Conservation (phyloP, 495 filamentous ascomycete species). For the Tuber calosporum region DNA sequence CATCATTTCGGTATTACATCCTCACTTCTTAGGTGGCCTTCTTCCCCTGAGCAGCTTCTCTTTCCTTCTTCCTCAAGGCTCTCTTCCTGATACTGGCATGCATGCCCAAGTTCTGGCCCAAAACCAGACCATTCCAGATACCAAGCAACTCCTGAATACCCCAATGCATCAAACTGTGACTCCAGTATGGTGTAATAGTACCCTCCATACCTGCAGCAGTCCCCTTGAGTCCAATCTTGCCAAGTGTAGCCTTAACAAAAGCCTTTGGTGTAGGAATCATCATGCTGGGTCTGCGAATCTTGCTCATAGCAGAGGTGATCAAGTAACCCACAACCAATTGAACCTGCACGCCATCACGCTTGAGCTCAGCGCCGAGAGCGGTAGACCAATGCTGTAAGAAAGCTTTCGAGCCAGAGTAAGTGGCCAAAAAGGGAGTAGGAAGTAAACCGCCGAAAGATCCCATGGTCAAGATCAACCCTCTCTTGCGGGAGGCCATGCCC, state of each 20-base stretch:
- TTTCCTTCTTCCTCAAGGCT: constrained; percentile 80
- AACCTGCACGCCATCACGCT: constrained; percentile 69
- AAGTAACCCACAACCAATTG: constrained; percentile 84
- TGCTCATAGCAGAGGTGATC: constrained; percentile 91
- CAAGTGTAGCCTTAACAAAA: constrained; percentile 72
- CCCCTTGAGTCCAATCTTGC: constrained; percentile 72
- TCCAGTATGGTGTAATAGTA: constrained; percentile 89
- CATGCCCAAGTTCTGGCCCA: constrained; percentile 66
- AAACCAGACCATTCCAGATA: constrained; percentile 54
- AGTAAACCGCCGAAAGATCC: constrained; percentile 86
- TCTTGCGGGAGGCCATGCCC: constrained; percentile 70
- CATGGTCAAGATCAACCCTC: constrained; percentile 92
- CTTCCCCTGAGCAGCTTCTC: constrained; percentile 50
- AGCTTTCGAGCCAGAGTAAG: constrained; percentile 95
- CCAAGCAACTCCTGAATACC: constrained; percentile 64
- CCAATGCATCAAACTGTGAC: constrained; percentile 84
- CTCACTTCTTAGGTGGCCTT: constrained; percentile 19
- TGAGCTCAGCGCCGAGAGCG: constrained; percentile 74
- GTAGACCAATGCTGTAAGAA: constrained; percentile 97
- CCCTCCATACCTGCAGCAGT: constrained; percentile 66
- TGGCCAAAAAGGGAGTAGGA: constrained; percentile 87
- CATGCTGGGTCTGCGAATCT: constrained; percentile 69
- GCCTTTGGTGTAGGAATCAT: constrained; percentile 71
- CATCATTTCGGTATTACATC: not conserved
- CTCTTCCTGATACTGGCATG: constrained; percentile 80